Percentiles rank a stretch among this genome's conserved stretches.
phyloP scores from a whole-genome alignment of 768 basidiomycete species.

The Nevesoporus exiguus region DNA sequence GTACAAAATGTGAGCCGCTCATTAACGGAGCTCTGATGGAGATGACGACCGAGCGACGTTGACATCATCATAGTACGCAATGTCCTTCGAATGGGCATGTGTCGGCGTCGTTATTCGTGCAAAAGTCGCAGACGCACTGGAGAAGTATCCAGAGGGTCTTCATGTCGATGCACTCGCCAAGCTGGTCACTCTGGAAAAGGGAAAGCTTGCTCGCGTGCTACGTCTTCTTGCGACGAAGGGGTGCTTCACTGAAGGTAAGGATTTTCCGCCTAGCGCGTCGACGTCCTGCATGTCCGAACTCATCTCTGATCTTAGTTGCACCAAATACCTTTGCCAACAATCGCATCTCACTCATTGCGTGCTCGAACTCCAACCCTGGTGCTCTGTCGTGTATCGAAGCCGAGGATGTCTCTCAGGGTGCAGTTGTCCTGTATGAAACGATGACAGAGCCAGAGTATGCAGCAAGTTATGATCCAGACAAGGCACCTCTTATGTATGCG shows the following conservation, averaged over 20 bases:
- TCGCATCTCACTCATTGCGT: constrained; percentile 31
- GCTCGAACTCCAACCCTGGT: constrained; percentile 10
- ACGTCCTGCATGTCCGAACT: not conserved
- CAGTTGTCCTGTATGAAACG: constrained; percentile 21
- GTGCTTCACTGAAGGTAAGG: constrained; percentile 30
- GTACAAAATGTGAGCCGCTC: constrained; percentile 20
- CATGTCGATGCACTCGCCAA: constrained; percentile 26
- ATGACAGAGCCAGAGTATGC: constrained; percentile 26
- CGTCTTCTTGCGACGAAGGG: constrained; percentile 31
- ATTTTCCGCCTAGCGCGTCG: not conserved
- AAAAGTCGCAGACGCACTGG: constrained; percentile 27
- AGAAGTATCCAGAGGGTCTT: constrained; percentile 26
- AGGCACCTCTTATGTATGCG: constrained; percentile 22
- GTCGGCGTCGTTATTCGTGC: constrained; percentile 23
- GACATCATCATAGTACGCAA: constrained; percentile 7
- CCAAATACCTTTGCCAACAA: constrained; percentile 32
- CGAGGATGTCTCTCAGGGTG: constrained; percentile 13
- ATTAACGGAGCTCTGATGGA: not conserved
- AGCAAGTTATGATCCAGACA: constrained; percentile 19
- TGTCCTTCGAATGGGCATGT: constrained; percentile 28
- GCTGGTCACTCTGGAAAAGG: constrained; percentile 22
- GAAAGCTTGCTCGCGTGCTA: constrained; percentile 30
- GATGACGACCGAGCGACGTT: not conserved
- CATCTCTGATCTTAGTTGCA: constrained; percentile 14
- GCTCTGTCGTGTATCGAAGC: constrained; percentile 6